Conservation (phyloP, 2,329 filamentous ascomycete species). For the Aspergillus tamarii region DNA sequence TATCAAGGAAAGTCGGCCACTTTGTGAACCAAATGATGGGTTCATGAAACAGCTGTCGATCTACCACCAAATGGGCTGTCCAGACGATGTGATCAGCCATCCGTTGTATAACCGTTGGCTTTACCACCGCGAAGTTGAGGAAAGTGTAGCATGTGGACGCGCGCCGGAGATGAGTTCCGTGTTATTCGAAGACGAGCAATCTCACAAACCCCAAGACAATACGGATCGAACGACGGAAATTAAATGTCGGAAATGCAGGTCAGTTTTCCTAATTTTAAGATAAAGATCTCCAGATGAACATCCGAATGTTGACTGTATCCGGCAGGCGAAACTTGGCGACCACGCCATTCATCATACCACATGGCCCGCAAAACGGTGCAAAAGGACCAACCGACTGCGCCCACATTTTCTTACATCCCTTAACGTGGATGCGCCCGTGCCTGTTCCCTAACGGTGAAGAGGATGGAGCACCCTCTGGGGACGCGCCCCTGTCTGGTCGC, state of each 20-base stretch:
- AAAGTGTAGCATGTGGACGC: constrained; percentile 72
- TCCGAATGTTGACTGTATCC: constrained; percentile 13
- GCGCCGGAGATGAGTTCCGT: constrained; percentile 77
- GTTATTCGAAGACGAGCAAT: constrained; percentile 67
- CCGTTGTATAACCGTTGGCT: constrained; percentile 81
- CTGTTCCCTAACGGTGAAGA: constrained; percentile 52
- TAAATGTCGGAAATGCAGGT: constrained; percentile 88
- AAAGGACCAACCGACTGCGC: constrained; percentile 60
- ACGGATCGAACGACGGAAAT: constrained; percentile 57
- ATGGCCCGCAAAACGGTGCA: constrained; percentile 47
- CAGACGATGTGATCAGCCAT: constrained; percentile 67
- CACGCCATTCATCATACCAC: constrained; percentile 68
- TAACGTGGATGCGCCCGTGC: constrained; percentile 90
- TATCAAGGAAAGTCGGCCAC: constrained; percentile 70
- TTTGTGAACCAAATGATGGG: constrained; percentile 86
- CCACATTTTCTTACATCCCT: constrained; percentile 87
- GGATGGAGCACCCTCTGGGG: constrained; percentile 51
- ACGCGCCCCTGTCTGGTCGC: constrained; percentile 80
- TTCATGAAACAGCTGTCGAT: constrained; percentile 88
- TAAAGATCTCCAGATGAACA: constrained; percentile 1
- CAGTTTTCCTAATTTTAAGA: constrained; percentile 43
- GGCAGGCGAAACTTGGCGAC: constrained; percentile 63
- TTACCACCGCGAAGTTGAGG: constrained; percentile 66
- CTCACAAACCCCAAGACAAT: constrained; percentile 23
- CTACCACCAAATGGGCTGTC: constrained; percentile 85